Conservation (phyloP, 2,329 filamentous ascomycete genomes). For the Hymenotorrendiella dingleyae region DNA sequence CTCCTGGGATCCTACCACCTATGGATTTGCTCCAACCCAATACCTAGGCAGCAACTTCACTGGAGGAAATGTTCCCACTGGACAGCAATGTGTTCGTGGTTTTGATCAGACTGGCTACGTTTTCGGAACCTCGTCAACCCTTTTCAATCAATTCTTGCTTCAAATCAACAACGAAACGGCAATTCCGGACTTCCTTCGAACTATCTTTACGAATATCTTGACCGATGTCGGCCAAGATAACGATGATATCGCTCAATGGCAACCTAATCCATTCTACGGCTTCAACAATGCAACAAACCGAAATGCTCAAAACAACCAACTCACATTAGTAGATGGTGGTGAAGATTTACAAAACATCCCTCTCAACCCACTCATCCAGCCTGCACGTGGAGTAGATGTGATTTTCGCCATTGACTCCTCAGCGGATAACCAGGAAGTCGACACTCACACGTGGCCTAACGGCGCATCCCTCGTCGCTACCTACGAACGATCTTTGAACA, state of each 20-base stretch:
- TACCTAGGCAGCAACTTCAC: constrained; percentile 71
- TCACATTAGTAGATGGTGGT: constrained; percentile 74
- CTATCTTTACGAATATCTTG: constrained; percentile 49
- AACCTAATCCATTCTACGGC: constrained; percentile 68
- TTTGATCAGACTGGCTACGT: constrained; percentile 80
- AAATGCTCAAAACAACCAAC: constrained; percentile 44
- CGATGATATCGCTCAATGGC: constrained; percentile 69
- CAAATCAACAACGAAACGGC: constrained; percentile 52
- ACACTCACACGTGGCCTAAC: constrained; percentile 62
- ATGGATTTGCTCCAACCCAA: constrained; percentile 63
- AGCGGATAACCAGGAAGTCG: constrained; percentile 51
- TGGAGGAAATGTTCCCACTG: constrained; percentile 49
- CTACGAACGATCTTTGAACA: constrained; percentile 58
- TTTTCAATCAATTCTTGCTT: constrained; percentile 77
- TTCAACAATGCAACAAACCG: constrained; percentile 56
- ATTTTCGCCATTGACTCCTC: constrained; percentile 77
- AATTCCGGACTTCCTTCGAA: constrained; percentile 42
- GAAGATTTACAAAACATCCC: constrained; percentile 76
- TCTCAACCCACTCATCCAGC: constrained; percentile 70
- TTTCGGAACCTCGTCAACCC: constrained; percentile 77
- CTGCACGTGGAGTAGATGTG: constrained; percentile 65
- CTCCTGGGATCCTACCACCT: constrained; percentile 66
- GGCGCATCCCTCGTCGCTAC: constrained; percentile 69
- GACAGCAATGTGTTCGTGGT: constrained; percentile 63
- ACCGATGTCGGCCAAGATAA: constrained; percentile 48